Evolutionary conservation across 192 early-diverging fungal species (phyloP).

Genomic region (Coemansia sp.): DNA sequence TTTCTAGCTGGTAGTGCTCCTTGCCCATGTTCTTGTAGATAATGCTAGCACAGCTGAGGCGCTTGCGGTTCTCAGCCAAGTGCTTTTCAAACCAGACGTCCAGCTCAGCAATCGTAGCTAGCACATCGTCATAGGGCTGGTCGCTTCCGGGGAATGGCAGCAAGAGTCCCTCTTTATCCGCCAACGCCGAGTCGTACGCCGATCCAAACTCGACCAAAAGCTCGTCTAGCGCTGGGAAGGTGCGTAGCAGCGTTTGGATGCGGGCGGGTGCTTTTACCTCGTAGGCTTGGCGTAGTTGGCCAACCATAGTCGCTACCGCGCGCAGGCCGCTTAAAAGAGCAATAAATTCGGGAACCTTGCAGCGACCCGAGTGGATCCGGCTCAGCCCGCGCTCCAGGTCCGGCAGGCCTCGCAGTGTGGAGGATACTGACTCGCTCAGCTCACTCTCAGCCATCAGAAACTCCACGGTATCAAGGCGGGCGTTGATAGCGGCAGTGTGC

Average conservation of each 20-base stretch:
- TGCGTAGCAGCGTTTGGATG: conserved; percentile 21
- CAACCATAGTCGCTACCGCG: conserved; percentile 29
- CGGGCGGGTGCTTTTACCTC: conserved; percentile 13
- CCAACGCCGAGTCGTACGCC: conserved; percentile 72
- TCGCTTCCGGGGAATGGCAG: conserved; percentile 74
- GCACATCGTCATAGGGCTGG: conserved; percentile 72
- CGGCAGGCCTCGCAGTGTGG: conserved; percentile 58
- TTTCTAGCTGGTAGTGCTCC: conserved; percentile 93
- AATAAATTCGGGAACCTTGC: conserved; percentile 84
- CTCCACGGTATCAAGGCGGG: conserved; percentile 85
- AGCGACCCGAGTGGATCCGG: conserved; percentile 82
- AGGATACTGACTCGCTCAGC: conserved; percentile 51
- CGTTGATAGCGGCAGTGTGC: conserved; percentile 66
- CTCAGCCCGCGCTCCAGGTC: conserved; percentile 91
- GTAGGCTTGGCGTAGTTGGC: conserved; percentile 3
- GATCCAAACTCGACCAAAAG: conserved; percentile 69
- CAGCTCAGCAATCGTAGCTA: conserved; percentile 56
- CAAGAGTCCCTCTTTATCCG: conserved; percentile 59
- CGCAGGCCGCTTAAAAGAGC: conserved; percentile 60
- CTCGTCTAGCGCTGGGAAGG: conserved; percentile 62
- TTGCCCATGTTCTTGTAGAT: conserved; percentile 91
- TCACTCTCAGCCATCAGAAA: conserved; percentile 63
- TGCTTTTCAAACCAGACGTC: conserved; percentile 68
- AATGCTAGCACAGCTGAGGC: conserved; percentile 66
- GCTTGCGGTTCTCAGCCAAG: conserved; percentile 61